These are phyloP conservation scores for Pseudonitzschia delicatissima DNA, from an alignment of 108 stramenopile genomes.

Conservation along the genomic window DNA sequence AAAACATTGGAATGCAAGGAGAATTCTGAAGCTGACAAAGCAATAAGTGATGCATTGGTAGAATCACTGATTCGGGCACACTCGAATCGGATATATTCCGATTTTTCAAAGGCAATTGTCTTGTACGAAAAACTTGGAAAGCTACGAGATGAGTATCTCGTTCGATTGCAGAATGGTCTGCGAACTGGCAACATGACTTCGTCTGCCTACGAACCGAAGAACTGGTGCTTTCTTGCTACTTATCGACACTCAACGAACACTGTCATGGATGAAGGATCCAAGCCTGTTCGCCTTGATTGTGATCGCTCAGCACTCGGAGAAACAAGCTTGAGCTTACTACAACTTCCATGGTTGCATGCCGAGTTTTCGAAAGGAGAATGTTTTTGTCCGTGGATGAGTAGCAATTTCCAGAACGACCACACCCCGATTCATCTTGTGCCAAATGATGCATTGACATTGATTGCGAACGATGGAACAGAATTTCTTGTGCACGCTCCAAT, in stretches of 20 bases:
- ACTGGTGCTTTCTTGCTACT: constrained; percentile 5
- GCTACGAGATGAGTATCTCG: constrained; percentile 17
- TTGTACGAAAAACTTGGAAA: constrained; percentile 28
- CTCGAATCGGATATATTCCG: neutral
- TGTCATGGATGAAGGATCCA: neutral
- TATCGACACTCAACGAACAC: constrained; percentile 7
- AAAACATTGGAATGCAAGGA: constrained; percentile 41
- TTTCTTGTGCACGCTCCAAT: constrained; percentile 54
- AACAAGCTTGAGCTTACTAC: neutral
- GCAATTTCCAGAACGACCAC: neutral
- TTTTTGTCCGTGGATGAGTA: constrained; percentile 18
- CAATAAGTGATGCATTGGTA: constrained; percentile 34
- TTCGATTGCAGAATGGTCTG: constrained; percentile 19
- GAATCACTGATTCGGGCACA: constrained; percentile 14
- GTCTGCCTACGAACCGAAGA: neutral
- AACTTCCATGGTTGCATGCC: constrained; percentile 9
- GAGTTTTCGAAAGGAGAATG: neutral
- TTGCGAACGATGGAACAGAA: constrained; percentile 33
- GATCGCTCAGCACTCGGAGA: constrained; percentile 16
- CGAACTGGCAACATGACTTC: neutral
- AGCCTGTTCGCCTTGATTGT: neutral
- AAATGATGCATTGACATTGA: constrained; percentile 14
- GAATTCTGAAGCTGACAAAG: constrained; percentile 17
- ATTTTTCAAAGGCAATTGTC: constrained; percentile 11
- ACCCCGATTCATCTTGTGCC: neutral